phyloP scores from a whole-genome alignment of 495 filamentous ascomycete genomes.

The Podospora bellae-mahoneyi region DNA sequence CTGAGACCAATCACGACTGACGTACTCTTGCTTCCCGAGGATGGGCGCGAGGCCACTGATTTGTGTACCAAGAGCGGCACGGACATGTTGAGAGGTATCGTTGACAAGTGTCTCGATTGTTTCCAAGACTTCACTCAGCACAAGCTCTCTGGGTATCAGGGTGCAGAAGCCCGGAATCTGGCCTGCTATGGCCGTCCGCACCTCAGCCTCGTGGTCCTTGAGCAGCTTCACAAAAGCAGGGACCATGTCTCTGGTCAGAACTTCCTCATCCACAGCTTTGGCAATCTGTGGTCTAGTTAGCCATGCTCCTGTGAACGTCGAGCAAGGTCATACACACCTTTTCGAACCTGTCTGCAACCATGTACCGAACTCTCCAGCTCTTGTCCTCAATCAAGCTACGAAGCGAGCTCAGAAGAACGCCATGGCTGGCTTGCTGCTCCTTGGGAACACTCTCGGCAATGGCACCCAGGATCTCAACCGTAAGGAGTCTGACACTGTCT shows the following conservation, averaged over 20 bases:
- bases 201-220: slow-evolving; percentile 96
- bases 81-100: slow-evolving; percentile 93
- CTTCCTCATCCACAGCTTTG: slow-evolving; percentile 96
- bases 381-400: slow-evolving; percentile 95
- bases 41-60: slow-evolving; percentile 97
- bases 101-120: slow-evolving; percentile 94
- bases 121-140: slow-evolving; percentile 96
- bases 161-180: slow-evolving; percentile 97
- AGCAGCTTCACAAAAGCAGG: slow-evolving; percentile 96
- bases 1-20: slow-evolving; percentile 23
- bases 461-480: slow-evolving; percentile 92
- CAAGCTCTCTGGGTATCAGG: slow-evolving; percentile 76
- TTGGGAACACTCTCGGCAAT: slow-evolving; percentile 97
- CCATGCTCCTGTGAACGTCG: slow-evolving; percentile 8
- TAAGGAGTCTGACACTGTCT: slow-evolving; percentile 92
- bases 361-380: slow-evolving; percentile 98
- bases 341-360: slow-evolving; percentile 98
- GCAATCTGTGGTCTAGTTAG: slow-evolving; percentile 62
- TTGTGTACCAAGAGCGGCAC: slow-evolving; percentile 90
- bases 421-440: slow-evolving; percentile 94
- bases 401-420: slow-evolving; percentile 82
- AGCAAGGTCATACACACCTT: slow-evolving; percentile 59
- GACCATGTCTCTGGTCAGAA: slow-evolving; percentile 87
- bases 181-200: slow-evolving; percentile 92
- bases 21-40: slow-evolving; percentile 95